phyloP scores from a whole-genome alignment of 2,329 filamentous ascomycete genomes.

The Calonectria hawksworthii region DNA sequence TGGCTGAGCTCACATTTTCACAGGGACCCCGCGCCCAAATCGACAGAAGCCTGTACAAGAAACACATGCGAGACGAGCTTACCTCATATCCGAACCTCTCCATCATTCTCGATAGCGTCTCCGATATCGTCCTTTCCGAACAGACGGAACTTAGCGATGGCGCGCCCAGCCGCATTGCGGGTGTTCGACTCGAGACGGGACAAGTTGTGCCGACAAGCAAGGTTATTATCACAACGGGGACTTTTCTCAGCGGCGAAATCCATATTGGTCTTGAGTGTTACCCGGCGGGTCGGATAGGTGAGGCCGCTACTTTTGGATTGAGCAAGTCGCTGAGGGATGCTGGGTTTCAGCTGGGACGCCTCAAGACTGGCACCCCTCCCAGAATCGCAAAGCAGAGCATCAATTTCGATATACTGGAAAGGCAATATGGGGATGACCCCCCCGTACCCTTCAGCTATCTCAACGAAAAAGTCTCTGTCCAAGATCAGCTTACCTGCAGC shows the following conservation, averaged over 20 bases:
- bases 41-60: constrained; percentile 89
- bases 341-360: constrained; percentile 87
- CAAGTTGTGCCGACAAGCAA: constrained; percentile 83
- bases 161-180: constrained; percentile 80
- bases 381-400: constrained; percentile 87
- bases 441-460: constrained; percentile 94
- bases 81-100: constrained; percentile 82
- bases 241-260: constrained; percentile 95
- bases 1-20: constrained; percentile 14
- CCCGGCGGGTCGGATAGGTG: constrained; percentile 92
- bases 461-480: constrained; percentile 81
- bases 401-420: constrained; percentile 78
- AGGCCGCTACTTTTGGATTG: constrained; percentile 91
- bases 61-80: constrained; percentile 91
- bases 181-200: constrained; percentile 89
- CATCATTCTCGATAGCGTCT: constrained; percentile 88
- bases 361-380: constrained; percentile 97
- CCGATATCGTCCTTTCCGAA: constrained; percentile 82
- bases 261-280: constrained; percentile 90
- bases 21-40: constrained; percentile 94
- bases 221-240: constrained; percentile 96
- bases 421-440: constrained; percentile 86
- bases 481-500: constrained; percentile 88
- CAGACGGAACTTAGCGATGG: constrained; percentile 57
- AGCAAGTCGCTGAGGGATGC: constrained; percentile 92